A percentile compares a stretch with the other conserved stretches of the same genome.
These are phyloP conservation scores for Rhodofomes roseus DNA, from an alignment of 1,284 basidiomycete genomes.

Conservation along the genomic window DNA sequence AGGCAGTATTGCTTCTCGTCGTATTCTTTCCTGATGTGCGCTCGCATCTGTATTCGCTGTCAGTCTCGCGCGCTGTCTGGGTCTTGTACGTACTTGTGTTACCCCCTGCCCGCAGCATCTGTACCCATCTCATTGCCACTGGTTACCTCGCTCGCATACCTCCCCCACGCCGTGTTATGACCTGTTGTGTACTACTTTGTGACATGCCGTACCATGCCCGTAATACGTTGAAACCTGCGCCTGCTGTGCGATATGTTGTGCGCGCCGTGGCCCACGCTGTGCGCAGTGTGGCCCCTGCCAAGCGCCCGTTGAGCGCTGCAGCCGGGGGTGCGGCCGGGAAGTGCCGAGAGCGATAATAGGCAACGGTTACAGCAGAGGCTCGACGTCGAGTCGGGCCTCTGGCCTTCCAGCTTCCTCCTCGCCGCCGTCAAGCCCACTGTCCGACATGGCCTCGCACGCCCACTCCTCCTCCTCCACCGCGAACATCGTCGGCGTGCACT, in stretches of 20 bases:
- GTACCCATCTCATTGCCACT: background rate
- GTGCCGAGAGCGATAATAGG: constrained; percentile 12
- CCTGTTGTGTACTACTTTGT: constrained; percentile 4
- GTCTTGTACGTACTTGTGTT: constrained; percentile 6
- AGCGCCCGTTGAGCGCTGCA: background rate
- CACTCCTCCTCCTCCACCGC: constrained; percentile 54
- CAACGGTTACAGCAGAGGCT: constrained; percentile 4
- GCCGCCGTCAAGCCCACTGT: constrained; percentile 26
- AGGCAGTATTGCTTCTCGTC: background rate
- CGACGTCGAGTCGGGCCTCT: constrained; percentile 12
- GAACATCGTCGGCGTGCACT: constrained; percentile 76
- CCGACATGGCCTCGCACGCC: constrained; percentile 52
- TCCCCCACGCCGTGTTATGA: constrained; percentile 6
- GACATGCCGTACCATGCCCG: constrained; percentile 3
- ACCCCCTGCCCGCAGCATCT: constrained; percentile 7
- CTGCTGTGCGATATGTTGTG: background rate
- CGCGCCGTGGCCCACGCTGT: too few relatives aligned
- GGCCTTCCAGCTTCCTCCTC: constrained; percentile 19
- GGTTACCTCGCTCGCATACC: constrained; percentile 2
- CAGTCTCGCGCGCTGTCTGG: background rate
- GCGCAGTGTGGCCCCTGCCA: too few relatives aligned
- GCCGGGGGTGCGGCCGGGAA: constrained; percentile 2
- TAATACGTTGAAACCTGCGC: constrained; percentile 3
- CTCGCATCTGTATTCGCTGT: background rate
- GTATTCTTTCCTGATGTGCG: background rate